These are phyloP conservation scores for Ogataea haglerorum DNA, from an alignment of 805 yeast genomes.

Conservation along the genomic window DNA sequence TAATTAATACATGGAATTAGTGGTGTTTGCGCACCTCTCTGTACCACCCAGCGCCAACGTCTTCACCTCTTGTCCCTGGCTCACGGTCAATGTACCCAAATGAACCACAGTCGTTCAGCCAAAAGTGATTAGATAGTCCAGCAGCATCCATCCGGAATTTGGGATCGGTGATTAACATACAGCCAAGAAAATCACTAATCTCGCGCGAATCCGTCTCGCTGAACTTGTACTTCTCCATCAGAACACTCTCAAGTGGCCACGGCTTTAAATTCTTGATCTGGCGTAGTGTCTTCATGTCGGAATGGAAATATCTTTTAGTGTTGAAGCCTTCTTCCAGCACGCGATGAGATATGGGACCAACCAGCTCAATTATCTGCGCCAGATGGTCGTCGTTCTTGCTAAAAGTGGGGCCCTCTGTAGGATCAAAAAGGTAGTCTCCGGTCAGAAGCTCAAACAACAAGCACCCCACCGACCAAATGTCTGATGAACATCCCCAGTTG, in stretches of 20 bases:
- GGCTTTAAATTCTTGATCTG: slow-evolving; percentile 79
- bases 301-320: slow-evolving; percentile 39
- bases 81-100: slow-evolving; percentile 76
- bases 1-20: slow-evolving; percentile 3
- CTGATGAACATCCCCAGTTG: slow-evolving; percentile 93
- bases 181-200: slow-evolving; percentile 71
- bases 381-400: slow-evolving; percentile 92
- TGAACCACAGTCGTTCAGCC: slow-evolving; percentile 77
- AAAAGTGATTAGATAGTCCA: slow-evolving; percentile 83
- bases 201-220: slow-evolving; percentile 63
- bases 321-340: slow-evolving; percentile 60
- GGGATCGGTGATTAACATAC: slow-evolving; percentile 83
- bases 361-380: slow-evolving; percentile 82
- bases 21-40: slow-evolving; percentile 46
- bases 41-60: slow-evolving; percentile 84
- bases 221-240: slow-evolving; percentile 82
- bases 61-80: slow-evolving; percentile 77
- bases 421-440: slow-evolving; percentile 93
- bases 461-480: slow-evolving; percentile 96
- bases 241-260: slow-evolving; percentile 82
- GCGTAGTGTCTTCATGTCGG: slow-evolving; percentile 47
- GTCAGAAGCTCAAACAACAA: slow-evolving; percentile 85
- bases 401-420: slow-evolving; percentile 71
- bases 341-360: slow-evolving; percentile 46
- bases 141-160: slow-evolving; percentile 90